Evolutionary conservation across 2,329 filamentous ascomycete species (phyloP).

Genomic region (Penicillium sumatraense): DNA sequence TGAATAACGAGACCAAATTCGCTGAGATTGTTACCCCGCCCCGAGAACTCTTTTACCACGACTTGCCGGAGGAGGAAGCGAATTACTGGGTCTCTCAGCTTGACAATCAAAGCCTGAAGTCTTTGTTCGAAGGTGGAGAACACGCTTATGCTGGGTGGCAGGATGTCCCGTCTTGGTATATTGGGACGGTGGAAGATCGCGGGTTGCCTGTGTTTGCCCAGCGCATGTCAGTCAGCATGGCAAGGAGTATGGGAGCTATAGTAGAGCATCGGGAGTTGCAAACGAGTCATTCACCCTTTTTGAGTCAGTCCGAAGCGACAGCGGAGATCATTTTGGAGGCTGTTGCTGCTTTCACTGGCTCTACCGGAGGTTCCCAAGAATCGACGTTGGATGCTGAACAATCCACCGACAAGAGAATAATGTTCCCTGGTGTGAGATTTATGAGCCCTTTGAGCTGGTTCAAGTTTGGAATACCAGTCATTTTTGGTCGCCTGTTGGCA

Average conservation of each 20-base stretch:
- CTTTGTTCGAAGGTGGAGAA: constrained; percentile 53
- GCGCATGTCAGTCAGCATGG: constrained; percentile 43
- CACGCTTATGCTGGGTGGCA: constrained; percentile 52
- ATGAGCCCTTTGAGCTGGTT: constrained; percentile 27
- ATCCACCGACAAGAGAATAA: constrained; percentile 1
- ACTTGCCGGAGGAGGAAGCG: constrained; percentile 51
- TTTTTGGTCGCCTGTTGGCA: constrained; percentile 27
- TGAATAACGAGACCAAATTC: constrained; percentile 47
- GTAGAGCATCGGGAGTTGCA: constrained; percentile 48
- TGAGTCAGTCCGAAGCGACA: constrained; percentile 52
- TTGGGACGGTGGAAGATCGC: constrained; percentile 50
- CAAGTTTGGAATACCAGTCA: constrained; percentile 27
- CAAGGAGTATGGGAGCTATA: constrained; percentile 42
- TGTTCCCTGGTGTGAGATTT: constrained; percentile 11
- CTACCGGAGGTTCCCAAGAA: not conserved
- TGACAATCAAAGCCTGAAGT: constrained; percentile 46
- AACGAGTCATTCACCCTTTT: constrained; percentile 56
- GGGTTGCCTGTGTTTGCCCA: constrained; percentile 48
- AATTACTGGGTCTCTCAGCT: constrained; percentile 50
- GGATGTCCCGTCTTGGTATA: constrained; percentile 54
- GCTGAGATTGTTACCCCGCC: constrained; percentile 45
- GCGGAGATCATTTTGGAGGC: constrained; percentile 45
- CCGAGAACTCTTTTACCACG: constrained; percentile 56
- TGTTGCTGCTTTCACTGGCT: constrained; percentile 33
- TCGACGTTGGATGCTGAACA: not conserved